A percentile compares a stretch with the other conserved stretches of the same genome.
Evolutionary conservation across 495 filamentous ascomycete genomes (phyloP).

Genomic region (Aspergillus wentii): DNA sequence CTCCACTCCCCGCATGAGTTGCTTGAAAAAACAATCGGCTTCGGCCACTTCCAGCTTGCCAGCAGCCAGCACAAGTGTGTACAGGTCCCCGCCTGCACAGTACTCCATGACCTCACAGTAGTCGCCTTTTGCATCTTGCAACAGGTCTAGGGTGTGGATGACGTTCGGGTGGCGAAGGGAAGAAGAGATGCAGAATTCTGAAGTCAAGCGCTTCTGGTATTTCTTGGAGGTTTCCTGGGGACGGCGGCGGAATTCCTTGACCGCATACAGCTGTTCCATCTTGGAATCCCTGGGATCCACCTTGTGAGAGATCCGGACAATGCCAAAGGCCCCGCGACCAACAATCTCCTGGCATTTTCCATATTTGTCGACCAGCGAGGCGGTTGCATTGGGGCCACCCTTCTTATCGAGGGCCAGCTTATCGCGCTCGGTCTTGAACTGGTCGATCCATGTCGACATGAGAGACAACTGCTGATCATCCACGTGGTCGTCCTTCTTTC

Average conservation of each 20-base stretch:
- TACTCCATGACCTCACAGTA: slow-evolving; percentile 99
- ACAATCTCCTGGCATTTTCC: slow-evolving; percentile 98
- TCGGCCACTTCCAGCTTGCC: slow-evolving; percentile 90
- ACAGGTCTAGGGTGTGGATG: slow-evolving; percentile 92
- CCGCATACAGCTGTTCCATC: slow-evolving; percentile 87
- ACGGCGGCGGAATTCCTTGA: slow-evolving; percentile 94
- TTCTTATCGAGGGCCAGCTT: slow-evolving; percentile 71
- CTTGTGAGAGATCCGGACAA: slow-evolving; percentile 98
- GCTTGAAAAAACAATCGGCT: slow-evolving; percentile 98
- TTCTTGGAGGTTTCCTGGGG: slow-evolving; percentile 93
- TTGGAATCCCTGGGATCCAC: slow-evolving; percentile 73
- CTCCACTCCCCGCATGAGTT: slow-evolving; percentile 98
- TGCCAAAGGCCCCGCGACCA: slow-evolving; percentile 94
- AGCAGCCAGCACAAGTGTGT: slow-evolving; percentile 87
- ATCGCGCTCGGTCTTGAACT: slow-evolving; percentile 82
- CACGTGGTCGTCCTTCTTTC: slow-evolving; percentile 58
- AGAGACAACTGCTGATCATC: slow-evolving; percentile 84
- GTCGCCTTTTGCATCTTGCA: slow-evolving; percentile 94
- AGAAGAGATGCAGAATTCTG: slow-evolving; percentile 98
- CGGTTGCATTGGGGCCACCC: slow-evolving; percentile 68
- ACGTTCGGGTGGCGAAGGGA: slow-evolving; percentile 96
- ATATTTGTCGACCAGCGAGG: slow-evolving; percentile 90
- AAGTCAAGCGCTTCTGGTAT: slow-evolving; percentile 96
- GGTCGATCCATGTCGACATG: slow-evolving; percentile 94
- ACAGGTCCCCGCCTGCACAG: slow-evolving; percentile 94